Evolutionary conservation across 495 filamentous ascomycete species (phyloP), one percentile per base, ranked within the genome.

Genomic region (Bathelium albidoporum): DNA sequence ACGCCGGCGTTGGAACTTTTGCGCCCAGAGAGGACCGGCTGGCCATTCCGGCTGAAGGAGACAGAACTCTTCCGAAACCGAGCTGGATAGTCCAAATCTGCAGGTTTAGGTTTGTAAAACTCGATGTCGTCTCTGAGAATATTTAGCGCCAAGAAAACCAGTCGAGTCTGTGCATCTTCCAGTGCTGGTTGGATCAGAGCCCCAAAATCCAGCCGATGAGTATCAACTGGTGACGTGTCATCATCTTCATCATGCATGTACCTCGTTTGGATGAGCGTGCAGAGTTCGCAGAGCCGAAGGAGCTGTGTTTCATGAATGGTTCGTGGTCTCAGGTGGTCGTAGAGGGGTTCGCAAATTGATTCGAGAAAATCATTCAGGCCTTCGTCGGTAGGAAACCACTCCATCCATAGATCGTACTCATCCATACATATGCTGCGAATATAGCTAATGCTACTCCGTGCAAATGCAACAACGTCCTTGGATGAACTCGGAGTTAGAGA

Each of bases 231-330:
- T 78, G 53, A 88, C 82, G 55, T 39, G 7, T 65, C 73, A 34
- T 95, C 91, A 49, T 88, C 87, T 41, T 82, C 80, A 52, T 88
- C 85, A 26, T 87, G 77, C 68, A 92, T 80, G 66, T 95, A 95
- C 45, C 87, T 85, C n/a, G 89, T 89, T 66, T 92, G 90, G 12
- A 96, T 76, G 72, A 92, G 80, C 10, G 86, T 87, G 62, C 90
- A 87, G 1, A 96, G 76, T 68, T 90, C 88, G 74, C 90, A 95
- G 2, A 93, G 81, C 76, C 88, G 83, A 77, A 90, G 68, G 66
- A 88, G 77, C 82, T 77, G 83, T 22, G 80, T 85, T 70, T 90
- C 87, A 65, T 87, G 86, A 49, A 89, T 87, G 26, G 85, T 88
- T 32, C 82, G 77, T 9, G 87, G 87, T 34, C 84, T 79, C 26